These are phyloP conservation scores for Agarophyton chilense DNA, from an alignment of 23 red algal genomes.

Conservation along the genomic window DNA sequence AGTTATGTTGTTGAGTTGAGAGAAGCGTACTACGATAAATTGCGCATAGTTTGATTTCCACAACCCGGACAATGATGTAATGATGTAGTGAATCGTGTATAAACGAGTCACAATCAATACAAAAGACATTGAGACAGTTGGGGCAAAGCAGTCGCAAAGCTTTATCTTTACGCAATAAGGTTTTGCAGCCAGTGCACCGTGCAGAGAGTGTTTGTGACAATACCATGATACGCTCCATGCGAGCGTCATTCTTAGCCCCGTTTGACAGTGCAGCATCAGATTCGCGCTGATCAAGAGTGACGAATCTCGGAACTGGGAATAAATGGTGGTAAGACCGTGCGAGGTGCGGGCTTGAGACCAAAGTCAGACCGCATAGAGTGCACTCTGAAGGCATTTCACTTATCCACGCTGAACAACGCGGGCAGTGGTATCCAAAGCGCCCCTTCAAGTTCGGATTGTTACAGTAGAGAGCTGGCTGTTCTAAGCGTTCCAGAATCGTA, in stretches of 20 bases:
- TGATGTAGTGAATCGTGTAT: slow-evolving; percentile 90
- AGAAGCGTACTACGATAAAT: not conserved
- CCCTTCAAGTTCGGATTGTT: slow-evolving; percentile 51
- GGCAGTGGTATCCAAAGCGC: slow-evolving; percentile 85
- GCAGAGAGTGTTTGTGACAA: not conserved
- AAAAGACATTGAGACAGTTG: slow-evolving; percentile 79
- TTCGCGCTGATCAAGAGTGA: slow-evolving; percentile 6
- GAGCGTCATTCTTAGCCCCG: not conserved
- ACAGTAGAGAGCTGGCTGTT: slow-evolving; percentile 52
- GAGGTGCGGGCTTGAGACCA: slow-evolving; percentile 82
- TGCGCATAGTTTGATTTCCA: slow-evolving; percentile 14
- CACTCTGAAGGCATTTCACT: slow-evolving; percentile 91
- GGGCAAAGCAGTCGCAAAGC: slow-evolving; percentile 75
- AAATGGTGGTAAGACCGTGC: slow-evolving; percentile 98
- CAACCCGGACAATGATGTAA: slow-evolving; percentile 93
- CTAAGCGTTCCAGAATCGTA: slow-evolving; percentile 59
- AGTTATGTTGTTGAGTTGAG: not conserved
- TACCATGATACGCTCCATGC: not conserved
- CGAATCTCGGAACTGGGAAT: slow-evolving; percentile 89
- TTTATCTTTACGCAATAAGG: slow-evolving; percentile 21
- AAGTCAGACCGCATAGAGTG: slow-evolving; percentile 89
- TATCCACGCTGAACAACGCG: slow-evolving; percentile 78
- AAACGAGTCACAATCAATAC: slow-evolving; percentile 89
- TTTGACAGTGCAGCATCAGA: not conserved
- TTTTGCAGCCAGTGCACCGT: slow-evolving; percentile 70